phyloP scores from a whole-genome alignment of 495 filamentous ascomycete genomes.

The Neurospora pannonica region DNA sequence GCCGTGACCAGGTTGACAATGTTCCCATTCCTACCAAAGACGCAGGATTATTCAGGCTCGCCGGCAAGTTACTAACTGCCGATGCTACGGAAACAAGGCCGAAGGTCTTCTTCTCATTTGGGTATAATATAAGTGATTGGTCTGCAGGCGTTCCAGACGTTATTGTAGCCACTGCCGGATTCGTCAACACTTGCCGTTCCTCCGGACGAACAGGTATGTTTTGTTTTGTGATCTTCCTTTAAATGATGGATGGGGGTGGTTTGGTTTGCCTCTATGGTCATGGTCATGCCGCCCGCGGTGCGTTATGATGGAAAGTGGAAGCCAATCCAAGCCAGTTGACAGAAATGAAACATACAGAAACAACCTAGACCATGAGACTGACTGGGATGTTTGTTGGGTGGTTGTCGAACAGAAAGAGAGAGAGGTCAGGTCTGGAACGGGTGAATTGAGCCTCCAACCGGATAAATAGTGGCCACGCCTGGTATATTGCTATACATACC shows the following conservation, averaged over 20 bases:
- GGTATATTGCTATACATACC: not conserved
- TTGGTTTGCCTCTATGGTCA: not conserved
- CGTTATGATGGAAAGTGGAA: not conserved
- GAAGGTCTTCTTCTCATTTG: conserved; percentile 26
- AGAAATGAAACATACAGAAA: not conserved
- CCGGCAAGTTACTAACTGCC: no score
- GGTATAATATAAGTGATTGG: conserved; percentile 31
- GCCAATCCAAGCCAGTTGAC: not conserved
- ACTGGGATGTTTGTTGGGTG: not conserved
- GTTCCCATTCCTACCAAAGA: not conserved
- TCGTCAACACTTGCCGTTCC: conserved; percentile 29
- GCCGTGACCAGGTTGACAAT: conserved; percentile 8
- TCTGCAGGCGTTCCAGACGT: conserved; percentile 16
- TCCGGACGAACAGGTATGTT: conserved; percentile 18
- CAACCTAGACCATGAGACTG: not conserved
- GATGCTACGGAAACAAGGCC: conserved; percentile 30
- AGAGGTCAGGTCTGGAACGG: not conserved
- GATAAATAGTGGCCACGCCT: conserved; percentile 10
- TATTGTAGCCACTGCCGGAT: conserved; percentile 31
- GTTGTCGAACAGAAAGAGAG: not conserved
- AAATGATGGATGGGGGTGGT: not conserved
- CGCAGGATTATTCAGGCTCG: conserved; percentile 12
- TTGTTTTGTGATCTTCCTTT: not conserved
- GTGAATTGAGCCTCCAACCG: conserved; percentile 13
- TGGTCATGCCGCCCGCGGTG: not conserved